Evolutionary conservation across 495 filamentous ascomycete genomes (phyloP), one percentile per base, ranked within the genome.

Genomic region (Aspergillus wentii): DNA sequence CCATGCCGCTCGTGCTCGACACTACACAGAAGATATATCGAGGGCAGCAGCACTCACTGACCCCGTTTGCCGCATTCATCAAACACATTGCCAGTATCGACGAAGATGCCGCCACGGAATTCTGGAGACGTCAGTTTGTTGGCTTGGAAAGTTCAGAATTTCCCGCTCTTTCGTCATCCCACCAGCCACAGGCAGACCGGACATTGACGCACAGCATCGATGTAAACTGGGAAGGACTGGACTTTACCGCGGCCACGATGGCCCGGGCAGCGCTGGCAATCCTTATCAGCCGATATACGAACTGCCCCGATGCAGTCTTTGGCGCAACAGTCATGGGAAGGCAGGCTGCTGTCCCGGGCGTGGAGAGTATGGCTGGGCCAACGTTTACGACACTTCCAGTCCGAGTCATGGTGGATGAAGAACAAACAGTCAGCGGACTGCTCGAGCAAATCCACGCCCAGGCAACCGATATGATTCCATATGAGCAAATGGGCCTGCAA

Each of bases 401-500:
- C n/a, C 62, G 75, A 3, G 52, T 75, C 8, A 34, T 35, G 10
- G 20, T 74, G 17, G 34, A 63, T 13, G 11, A 27, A 22, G 15
- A 42, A 10, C 26, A 41, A 5, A 43, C 40, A 1, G 48, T 74
- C 15, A 8, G 17, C 4, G 46, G 66, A 3, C 48, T 45, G 42
- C 54, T 81, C 7, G 49, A 64, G 26, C 30, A 51, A 0, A 58
- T 83, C 3, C 71, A 79, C 21, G 40, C 62, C 18, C 61, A 74
- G 23, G 56, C 64, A 4, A 51, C 68, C 4, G 57, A 52, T 0
- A 68, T 71, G 30, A 74, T 75, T 3, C 62, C 75, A 0, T 70
- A 68, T 47, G 67, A 85, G 51, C 74, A 82, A 26, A 54, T 66
- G 18, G 80, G 80, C 4, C 54, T 85, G 27, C 76, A 80, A 46